Base-by-base conservation (phyloP, 2,329 filamentous ascomycete genomes). In the Hypomyces rosellus region DNA sequence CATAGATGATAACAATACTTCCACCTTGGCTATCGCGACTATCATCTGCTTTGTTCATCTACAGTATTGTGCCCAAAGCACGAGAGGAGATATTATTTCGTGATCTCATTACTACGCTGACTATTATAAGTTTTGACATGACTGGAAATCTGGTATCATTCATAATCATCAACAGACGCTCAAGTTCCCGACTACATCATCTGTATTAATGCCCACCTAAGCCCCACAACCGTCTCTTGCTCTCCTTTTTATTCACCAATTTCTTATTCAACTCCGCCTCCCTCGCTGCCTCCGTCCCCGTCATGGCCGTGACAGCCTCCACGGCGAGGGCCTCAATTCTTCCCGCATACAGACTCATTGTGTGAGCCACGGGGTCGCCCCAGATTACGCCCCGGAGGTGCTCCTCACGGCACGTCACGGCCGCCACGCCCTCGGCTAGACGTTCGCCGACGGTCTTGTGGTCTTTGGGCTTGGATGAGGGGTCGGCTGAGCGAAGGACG, bases 311-410 rank as follows among this genome's bases (percentile, higher is more conserved):
- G 13, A 67, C 60, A 5, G 63, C 87, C 51, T 77, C 81, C 1
- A 84, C 82, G 11, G 87, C 87, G 49, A 95, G 67, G 4, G 74
- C 71, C 64, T 93, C 85, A 41, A 95, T 79, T 48, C 89, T 71
- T 16, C 76, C 78, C 13, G 81, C 80, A 67, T 95, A 95, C 16
- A 93, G 62, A 52, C 74, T 80, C 89, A 95, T 95, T 58, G 83
- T 75, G 69, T 95, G 89, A 63, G 83, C 86, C 40, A 89, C 73
- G 0, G 88, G 86, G 63, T 95, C 89, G 0, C 89, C 89, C 78
- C 89, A 95, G 4, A 95, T 74, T 0, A 90, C 77, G 2, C 74
- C 76, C 20, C 85, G 73, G 46, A 95, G 66, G 61, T 87, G 74
- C 40, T 84, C 79, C 55, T 93, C 86, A 0, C 73, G 78, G 8